Conservation (phyloP, 345 rosid species). For the Chamaenerion angustifolium region DNA sequence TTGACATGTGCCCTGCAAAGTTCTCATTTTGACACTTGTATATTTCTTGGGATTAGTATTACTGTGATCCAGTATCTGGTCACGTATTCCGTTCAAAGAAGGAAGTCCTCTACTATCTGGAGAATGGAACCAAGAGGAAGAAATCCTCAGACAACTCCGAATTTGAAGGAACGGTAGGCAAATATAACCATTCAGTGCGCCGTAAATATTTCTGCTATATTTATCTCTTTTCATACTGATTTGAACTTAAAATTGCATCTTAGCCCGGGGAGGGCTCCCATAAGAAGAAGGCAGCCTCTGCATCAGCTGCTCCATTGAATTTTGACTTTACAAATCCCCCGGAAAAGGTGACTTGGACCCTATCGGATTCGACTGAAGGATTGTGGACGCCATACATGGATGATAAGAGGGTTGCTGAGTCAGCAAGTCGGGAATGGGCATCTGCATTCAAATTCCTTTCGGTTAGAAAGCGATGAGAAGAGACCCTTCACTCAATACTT, state of each 20-base stretch:
- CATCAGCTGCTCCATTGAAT: constrained; percentile 6
- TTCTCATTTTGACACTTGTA: constrained; percentile 2
- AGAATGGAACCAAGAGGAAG: constrained; percentile 25
- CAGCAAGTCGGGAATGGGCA: constrained; percentile 31
- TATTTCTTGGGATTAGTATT: constrained; percentile 22
- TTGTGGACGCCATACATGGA: constrained; percentile 38
- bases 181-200: not conserved
- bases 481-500: too few species aligned
- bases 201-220: not conserved
- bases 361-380: constrained; percentile 17
- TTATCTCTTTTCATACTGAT: not conserved
- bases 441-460: constrained; percentile 25
- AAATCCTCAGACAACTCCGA: constrained; percentile 12
- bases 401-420: constrained; percentile 27
- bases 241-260: not conserved
- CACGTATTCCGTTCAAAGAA: constrained; percentile 33
- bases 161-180: constrained; percentile 16
- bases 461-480: constrained; percentile 2
- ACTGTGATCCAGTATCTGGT: constrained; percentile 19
- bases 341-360: constrained; percentile 40
- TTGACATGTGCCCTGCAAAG: too few species aligned
- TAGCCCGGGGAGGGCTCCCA: constrained; percentile 21
- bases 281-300: constrained; percentile 16
- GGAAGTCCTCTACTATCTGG: constrained; percentile 33
- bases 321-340: constrained; percentile 47